These are phyloP conservation scores for Mycena polygramma DNA, from an alignment of 768 basidiomycete genomes.

Conservation along the genomic window DNA sequence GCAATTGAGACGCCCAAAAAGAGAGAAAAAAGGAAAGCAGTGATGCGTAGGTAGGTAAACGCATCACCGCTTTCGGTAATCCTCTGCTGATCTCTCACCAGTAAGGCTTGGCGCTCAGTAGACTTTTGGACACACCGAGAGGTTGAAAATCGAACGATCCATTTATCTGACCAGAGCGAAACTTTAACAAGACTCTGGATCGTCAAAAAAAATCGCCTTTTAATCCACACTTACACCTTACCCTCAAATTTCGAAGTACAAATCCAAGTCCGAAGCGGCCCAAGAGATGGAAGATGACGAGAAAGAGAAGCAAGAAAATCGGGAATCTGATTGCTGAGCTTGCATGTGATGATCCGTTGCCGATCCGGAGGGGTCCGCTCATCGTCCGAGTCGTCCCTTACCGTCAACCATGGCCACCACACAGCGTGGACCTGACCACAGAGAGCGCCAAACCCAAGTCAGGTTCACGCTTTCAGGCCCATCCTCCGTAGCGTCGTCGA, in stretches of 20 bases:
- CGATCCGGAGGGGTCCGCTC: not conserved
- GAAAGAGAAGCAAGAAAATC: too few species aligned
- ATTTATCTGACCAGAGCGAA: not conserved
- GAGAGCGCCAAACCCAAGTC: not conserved
- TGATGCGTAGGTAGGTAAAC: too few species aligned
- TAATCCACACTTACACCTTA: too few species aligned
- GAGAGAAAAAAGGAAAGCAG: too few species aligned
- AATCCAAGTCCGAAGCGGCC: not conserved
- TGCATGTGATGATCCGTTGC: too few species aligned
- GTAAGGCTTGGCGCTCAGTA: too few species aligned
- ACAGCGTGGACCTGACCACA: not conserved
- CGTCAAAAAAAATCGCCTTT: too few species aligned
- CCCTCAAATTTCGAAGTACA: not conserved
- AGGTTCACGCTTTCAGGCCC: constrained; percentile 33
- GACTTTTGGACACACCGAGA: too few species aligned
- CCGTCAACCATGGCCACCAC: not conserved
- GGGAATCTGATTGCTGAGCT: too few species aligned
- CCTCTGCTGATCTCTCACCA: too few species aligned
- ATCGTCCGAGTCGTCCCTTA: not conserved
- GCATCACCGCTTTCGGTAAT: too few species aligned
- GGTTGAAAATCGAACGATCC: not conserved
- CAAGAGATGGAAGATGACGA: not conserved
- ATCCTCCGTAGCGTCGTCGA: constrained; percentile 31
- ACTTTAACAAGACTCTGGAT: not conserved
- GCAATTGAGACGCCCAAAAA: too few species aligned